These are phyloP conservation scores for Vachellia pachyceras DNA, from an alignment of 306 rosid species.

Conservation along the genomic window DNA sequence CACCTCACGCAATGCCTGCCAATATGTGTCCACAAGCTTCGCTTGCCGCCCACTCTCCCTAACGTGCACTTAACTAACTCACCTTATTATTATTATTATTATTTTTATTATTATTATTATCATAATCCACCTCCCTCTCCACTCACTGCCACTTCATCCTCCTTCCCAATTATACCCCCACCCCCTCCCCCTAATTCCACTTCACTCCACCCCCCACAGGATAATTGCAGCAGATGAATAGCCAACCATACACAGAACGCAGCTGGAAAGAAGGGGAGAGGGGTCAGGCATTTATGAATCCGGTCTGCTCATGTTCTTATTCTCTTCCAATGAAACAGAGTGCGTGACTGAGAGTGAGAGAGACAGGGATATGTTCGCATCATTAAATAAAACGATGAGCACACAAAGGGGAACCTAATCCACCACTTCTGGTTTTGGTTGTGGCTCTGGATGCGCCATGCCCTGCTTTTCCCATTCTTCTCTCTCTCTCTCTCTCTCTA, in stretches of 20 bases:
- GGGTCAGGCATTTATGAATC: background rate
- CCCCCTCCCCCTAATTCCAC: background rate
- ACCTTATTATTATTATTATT: constrained; percentile 38
- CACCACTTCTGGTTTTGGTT: constrained; percentile 69
- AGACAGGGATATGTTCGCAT: constrained; percentile 39
- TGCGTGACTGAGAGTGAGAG: too few species aligned
- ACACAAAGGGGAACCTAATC: constrained; percentile 75
- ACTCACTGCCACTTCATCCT: background rate
- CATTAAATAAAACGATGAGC: constrained; percentile 38
- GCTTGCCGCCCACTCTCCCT: constrained; percentile 55
- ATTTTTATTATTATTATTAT: too few species aligned
- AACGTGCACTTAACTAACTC: constrained; percentile 72
- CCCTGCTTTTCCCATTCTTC: too few species aligned
- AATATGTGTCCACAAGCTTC: constrained; percentile 56
- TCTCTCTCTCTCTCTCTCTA: background rate
- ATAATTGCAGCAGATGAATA: too few species aligned
- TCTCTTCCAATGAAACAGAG: constrained; percentile 39
- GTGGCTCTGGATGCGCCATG: constrained; percentile 56
- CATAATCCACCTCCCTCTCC: constrained; percentile 1
- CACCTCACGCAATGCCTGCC: constrained; percentile 63
- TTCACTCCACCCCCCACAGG: background rate
- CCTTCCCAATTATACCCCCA: constrained; percentile 30
- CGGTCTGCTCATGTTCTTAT: constrained; percentile 51
- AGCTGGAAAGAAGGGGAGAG: too few species aligned
- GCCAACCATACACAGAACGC: background rate